Conservation (phyloP, 2,329 filamentous ascomycete species). For the Chaetomiaceae sp. region DNA sequence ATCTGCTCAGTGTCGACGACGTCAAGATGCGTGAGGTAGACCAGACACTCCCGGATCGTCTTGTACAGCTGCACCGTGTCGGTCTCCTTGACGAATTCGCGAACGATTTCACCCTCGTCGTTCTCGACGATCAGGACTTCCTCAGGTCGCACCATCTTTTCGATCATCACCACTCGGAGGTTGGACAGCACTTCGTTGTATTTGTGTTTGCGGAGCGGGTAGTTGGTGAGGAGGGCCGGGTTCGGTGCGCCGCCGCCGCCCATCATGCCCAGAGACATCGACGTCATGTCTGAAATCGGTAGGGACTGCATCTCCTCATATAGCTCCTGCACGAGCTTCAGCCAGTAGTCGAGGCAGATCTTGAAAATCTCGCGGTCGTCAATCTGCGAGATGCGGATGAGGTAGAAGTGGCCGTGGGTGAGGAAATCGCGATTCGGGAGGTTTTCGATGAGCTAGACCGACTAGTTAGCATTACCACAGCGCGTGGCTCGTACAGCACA, state of each 20-base stretch:
- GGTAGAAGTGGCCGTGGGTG: constrained; percentile 93
- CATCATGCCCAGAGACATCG: constrained; percentile 70
- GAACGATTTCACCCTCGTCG: constrained; percentile 96
- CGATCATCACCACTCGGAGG: constrained; percentile 95
- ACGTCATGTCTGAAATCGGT: constrained; percentile 87
- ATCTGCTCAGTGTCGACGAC: constrained; percentile 97
- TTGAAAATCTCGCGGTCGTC: constrained; percentile 99
- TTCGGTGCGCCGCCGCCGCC: constrained; percentile 79
- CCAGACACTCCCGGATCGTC: constrained; percentile 92
- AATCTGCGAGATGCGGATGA: constrained; percentile 97
- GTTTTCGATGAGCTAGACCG: constrained; percentile 75
- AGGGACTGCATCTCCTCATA: constrained; percentile 99
- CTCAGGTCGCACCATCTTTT: constrained; percentile 98
- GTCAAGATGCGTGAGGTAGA: constrained; percentile 95
- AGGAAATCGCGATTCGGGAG: constrained; percentile 92
- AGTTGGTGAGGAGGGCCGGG: constrained; percentile 76
- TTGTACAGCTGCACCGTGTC: constrained; percentile 99
- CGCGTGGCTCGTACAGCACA: not conserved
- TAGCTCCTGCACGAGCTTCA: constrained; percentile 92
- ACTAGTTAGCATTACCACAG: constrained; percentile 8
- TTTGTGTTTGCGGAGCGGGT: constrained; percentile 94
- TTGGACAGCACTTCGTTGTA: constrained; percentile 93
- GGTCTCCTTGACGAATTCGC: constrained; percentile 98
- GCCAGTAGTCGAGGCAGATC: constrained; percentile 98
- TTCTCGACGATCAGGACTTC: constrained; percentile 99